Percentiles rank a stretch among this genome's conserved stretches.
Evolutionary conservation across 1,284 basidiomycete genomes (phyloP).

Genomic region (Sporisorium iseilematis-ciliati): DNA sequence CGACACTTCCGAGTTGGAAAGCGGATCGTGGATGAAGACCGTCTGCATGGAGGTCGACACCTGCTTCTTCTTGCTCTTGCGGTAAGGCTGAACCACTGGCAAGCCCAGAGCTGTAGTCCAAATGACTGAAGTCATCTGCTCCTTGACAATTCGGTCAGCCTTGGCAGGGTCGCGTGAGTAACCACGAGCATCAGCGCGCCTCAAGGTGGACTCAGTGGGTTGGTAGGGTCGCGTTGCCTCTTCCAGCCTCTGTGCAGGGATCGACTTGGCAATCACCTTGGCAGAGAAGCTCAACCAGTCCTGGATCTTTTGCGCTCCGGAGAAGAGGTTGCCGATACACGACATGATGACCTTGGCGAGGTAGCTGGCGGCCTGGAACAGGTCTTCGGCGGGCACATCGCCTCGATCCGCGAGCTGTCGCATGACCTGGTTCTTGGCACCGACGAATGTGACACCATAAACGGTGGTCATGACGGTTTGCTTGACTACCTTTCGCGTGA

Average conservation of each 20-base stretch:
- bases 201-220: constrained; percentile 13
- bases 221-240: constrained; percentile 71
- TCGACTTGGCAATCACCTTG: constrained; percentile 86
- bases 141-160: constrained; percentile 70
- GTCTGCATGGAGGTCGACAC: constrained; percentile 83
- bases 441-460: constrained; percentile 96
- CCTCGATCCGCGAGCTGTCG: constrained; percentile 84
- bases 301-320: constrained; percentile 90
- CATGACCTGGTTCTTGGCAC: constrained; percentile 94
- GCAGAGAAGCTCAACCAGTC: constrained; percentile 88
- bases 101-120: constrained; percentile 96
- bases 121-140: constrained; percentile 94
- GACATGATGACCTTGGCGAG: constrained; percentile 72
- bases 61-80: constrained; percentile 83
- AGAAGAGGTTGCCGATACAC: constrained; percentile 89
- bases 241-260: constrained; percentile 81
- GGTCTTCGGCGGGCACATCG: constrained; percentile 80
- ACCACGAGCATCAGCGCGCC: constrained; percentile 37
- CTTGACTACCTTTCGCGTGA: constrained; percentile 95
- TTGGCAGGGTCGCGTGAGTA: constrained; percentile 48
- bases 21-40: constrained; percentile 93
- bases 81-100: constrained; percentile 96
- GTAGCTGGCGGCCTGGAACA: constrained; percentile 84
- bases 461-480: constrained; percentile 99
- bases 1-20: constrained; percentile 83